phyloP scores from a whole-genome alignment of 257 asterid genomes.

The Solanum peruvianum region DNA sequence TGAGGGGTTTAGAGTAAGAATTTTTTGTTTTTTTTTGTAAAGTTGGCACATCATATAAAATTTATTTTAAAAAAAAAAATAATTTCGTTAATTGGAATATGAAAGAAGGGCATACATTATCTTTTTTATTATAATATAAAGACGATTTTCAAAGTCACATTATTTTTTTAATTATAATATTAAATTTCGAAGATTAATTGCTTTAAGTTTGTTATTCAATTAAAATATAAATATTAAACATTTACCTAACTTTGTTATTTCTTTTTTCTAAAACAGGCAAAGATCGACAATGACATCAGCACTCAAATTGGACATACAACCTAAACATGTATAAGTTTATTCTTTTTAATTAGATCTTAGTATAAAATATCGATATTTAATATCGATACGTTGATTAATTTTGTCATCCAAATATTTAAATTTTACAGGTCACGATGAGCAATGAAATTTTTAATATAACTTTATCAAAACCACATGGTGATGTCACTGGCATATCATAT shows the following conservation, averaged over 20 bases:
- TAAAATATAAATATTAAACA: background rate
- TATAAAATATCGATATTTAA: too few relatives aligned
- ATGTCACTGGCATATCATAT: constrained; percentile 21
- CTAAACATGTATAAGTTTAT: background rate
- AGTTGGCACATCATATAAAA: background rate
- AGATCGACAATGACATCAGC: background rate
- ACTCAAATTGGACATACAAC: background rate
- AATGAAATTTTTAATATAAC: constrained; percentile 33
- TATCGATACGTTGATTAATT: background rate
- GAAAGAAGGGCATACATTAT: background rate
- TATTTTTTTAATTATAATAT: background rate
- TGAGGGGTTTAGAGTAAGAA: background rate
- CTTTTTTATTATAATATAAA: background rate
- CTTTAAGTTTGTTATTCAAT: background rate
- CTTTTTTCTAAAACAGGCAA: background rate
- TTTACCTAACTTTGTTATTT: background rate
- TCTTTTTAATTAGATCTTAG: background rate
- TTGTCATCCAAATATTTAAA: background rate
- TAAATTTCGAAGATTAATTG: background rate
- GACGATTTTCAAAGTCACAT: background rate
- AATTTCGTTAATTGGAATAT: background rate
- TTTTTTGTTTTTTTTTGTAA: background rate
- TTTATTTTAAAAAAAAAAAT: too few relatives aligned
- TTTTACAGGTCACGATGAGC: constrained; percentile 23
- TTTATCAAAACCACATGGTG: constrained; percentile 33